These are phyloP conservation scores for Sarocladium brachiariae DNA, from an alignment of 2,329 filamentous ascomycete genomes.

Conservation along the genomic window DNA sequence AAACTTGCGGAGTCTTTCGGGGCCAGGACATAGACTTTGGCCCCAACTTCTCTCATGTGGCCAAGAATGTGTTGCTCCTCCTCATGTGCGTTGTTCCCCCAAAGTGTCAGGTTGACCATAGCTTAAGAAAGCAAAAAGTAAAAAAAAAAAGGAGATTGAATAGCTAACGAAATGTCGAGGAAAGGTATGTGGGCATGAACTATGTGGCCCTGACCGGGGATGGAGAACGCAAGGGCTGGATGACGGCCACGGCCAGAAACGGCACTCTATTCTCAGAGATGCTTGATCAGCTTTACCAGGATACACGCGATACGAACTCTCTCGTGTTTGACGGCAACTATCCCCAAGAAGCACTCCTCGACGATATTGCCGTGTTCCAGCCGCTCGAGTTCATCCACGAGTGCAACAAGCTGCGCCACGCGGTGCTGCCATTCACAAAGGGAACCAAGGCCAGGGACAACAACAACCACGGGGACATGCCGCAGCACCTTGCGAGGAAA, in stretches of 20 bases:
- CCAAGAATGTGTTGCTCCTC: not conserved
- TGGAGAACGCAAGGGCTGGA: not conserved
- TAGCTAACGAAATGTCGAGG: not conserved
- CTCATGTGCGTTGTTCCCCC: not conserved
- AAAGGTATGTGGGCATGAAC: not conserved
- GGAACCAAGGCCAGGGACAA: not conserved
- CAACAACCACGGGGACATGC: not conserved
- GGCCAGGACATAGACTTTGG: not conserved
- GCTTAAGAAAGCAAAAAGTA: no score
- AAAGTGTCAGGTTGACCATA: no score
- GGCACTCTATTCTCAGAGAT: not conserved
- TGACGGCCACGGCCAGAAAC: not conserved
- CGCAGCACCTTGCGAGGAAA: not conserved
- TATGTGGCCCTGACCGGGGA: not conserved
- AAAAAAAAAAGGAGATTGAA: no score
- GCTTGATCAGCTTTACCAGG: not conserved
- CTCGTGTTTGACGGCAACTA: not conserved
- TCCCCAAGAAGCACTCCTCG: not conserved
- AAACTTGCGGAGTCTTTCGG: not conserved
- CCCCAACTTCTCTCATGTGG: not conserved
- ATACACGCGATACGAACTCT: not conserved
- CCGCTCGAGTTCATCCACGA: not conserved
- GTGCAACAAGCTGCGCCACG: not conserved
- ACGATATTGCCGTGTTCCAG: conserved; percentile 1
- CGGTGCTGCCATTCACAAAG: not conserved